Evolutionary conservation across 257 asterid species (phyloP).

Genomic region (Prunella vulgaris): DNA sequence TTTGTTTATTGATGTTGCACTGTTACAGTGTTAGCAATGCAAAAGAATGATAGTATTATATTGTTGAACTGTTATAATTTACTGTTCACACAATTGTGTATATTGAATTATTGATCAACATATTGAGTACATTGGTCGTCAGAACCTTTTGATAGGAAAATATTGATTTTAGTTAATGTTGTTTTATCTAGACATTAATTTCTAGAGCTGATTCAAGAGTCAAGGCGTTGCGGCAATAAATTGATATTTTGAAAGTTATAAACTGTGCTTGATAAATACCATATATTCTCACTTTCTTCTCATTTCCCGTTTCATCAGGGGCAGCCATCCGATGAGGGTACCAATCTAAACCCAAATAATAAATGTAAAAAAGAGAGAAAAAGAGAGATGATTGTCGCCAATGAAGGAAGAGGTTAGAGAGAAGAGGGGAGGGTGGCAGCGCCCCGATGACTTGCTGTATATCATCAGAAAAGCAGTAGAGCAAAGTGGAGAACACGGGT

Average conservation of each 20-base stretch:
- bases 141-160: constrained; percentile 13
- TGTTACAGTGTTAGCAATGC: neutral
- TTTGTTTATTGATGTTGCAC: neutral
- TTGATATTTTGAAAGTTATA: constrained; percentile 65
- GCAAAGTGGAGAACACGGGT: too few species aligned
- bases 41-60: neutral
- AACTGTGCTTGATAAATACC: too few species aligned
- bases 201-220: constrained; percentile 84
- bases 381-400: too few species aligned
- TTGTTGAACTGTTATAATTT: neutral
- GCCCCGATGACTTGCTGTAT: too few species aligned
- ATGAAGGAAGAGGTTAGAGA: too few species aligned
- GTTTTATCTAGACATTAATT: constrained; percentile 52
- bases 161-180: constrained; percentile 17
- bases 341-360: too few species aligned
- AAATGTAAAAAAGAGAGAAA: too few species aligned
- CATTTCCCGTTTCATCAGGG: too few species aligned
- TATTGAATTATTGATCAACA: constrained; percentile 12
- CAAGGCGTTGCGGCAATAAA: constrained; percentile 60
- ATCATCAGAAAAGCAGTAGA: too few species aligned
- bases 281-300: too few species aligned
- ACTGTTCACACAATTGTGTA: neutral
- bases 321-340: too few species aligned
- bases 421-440: too few species aligned
- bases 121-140: constrained; percentile 1